Conservation (phyloP, 108 stramenopile genomes). For the Skeletonema potamos region DNA sequence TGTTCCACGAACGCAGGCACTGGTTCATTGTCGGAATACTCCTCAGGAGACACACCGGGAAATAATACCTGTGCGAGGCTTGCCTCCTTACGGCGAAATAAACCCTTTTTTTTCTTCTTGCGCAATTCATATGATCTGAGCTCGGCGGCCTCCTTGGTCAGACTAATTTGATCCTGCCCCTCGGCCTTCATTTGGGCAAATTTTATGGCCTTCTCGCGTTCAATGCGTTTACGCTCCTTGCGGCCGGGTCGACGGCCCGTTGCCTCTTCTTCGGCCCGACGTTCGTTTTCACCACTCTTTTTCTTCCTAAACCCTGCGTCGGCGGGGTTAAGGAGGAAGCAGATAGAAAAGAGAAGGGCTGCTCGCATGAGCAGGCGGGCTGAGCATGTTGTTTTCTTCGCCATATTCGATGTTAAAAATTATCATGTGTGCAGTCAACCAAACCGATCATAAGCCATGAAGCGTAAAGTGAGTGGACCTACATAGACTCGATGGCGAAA, state of each 20-base stretch:
- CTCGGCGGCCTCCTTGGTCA: conserved; percentile 47
- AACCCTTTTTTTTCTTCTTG: conserved; percentile 73
- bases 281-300: neutral
- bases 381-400: neutral
- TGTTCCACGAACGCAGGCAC: conserved; percentile 71
- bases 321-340: neutral
- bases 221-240: conserved; percentile 7
- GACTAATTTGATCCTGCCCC: conserved; percentile 37
- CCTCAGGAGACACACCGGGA: conserved; percentile 76
- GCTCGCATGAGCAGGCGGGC: neutral
- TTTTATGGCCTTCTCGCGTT: conserved; percentile 24
- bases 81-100: conserved; percentile 58
- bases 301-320: neutral
- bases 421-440: neutral
- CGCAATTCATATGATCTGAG: conserved; percentile 48
- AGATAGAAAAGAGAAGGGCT: neutral
- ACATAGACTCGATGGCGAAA: too few species aligned
- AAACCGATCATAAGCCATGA: too few species aligned
- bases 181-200: conserved; percentile 44
- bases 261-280: neutral
- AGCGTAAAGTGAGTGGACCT: too few species aligned
- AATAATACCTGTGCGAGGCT: conserved; percentile 74
- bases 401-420: neutral
- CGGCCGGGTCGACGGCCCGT: neutral
- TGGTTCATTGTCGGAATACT: conserved; percentile 52